A percentile compares a stretch with the other conserved stretches of the same genome.
Evolutionary conservation across 495 filamentous ascomycete genomes (phyloP).

Genomic region (Hypoxylon trugodes): DNA sequence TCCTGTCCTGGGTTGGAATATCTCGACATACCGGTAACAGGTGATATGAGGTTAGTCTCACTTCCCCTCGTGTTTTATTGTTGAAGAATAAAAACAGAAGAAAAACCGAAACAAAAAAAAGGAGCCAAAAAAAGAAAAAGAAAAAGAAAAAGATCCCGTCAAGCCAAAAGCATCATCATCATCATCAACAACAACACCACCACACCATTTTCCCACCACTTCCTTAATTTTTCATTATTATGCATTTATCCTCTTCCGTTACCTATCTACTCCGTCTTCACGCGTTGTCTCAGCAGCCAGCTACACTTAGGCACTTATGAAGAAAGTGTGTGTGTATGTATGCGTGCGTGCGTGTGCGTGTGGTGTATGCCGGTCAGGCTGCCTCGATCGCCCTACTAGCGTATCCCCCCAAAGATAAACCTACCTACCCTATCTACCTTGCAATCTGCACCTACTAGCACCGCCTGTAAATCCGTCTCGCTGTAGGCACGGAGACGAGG

Average conservation of each 20-base stretch:
- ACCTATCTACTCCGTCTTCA: conserved; percentile 6
- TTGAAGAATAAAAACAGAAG: neutral
- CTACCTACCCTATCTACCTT: conserved; percentile 25
- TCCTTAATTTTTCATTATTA: conserved; percentile 7
- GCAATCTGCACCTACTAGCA: conserved; percentile 36
- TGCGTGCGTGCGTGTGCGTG: too few relatives aligned
- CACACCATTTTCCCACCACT: neutral
- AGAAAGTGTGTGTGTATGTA: too few relatives aligned
- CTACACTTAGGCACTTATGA: conserved; percentile 21
- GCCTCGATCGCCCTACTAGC: conserved; percentile 32
- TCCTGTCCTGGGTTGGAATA: conserved; percentile 59
- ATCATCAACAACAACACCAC: too few relatives aligned
- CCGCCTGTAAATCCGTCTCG: conserved; percentile 35
- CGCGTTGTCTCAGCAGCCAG: conserved; percentile 21
- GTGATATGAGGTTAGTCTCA: conserved; percentile 59
- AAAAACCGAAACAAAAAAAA: neutral
- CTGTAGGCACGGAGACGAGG: conserved; percentile 34
- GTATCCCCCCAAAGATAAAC: conserved; percentile 15
- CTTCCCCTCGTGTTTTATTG: neutral
- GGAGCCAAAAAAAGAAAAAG: neutral
- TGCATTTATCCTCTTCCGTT: neutral
- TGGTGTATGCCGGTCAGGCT: conserved; percentile 33
- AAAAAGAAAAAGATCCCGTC: neutral
- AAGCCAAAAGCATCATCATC: neutral
- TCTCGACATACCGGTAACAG: conserved; percentile 53